Evolutionary conservation across 306 rosid species (phyloP).

Genomic region (Vachellia collinsii): DNA sequence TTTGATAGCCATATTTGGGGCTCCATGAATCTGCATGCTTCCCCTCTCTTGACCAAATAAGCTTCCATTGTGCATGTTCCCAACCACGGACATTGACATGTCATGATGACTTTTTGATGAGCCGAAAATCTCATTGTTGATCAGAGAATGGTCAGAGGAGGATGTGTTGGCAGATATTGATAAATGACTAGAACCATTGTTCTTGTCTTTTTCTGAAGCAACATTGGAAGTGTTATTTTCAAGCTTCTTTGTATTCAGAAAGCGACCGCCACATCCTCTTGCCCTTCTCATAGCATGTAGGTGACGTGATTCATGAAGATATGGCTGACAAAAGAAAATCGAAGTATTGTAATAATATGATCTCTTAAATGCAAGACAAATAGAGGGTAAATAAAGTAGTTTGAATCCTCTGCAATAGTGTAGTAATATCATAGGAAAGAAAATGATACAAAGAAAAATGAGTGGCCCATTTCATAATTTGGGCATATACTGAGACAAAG

Average conservation of each 20-base stretch:
- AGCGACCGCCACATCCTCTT: constrained; percentile 90
- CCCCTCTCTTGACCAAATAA: constrained; percentile 12
- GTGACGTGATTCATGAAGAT: constrained; percentile 91
- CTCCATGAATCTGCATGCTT: constrained; percentile 4
- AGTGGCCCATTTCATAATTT: background rate
- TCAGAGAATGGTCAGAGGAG: constrained; percentile 25
- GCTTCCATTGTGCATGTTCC: constrained; percentile 29
- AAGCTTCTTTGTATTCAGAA: constrained; percentile 72
- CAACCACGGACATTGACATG: constrained; percentile 37
- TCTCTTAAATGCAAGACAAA: constrained; percentile 17
- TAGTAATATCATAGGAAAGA: background rate
- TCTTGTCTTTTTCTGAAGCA: constrained; percentile 39
- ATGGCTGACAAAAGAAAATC: constrained; percentile 58
- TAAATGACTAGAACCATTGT: constrained; percentile 38
- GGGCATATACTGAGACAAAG: background rate
- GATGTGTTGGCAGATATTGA: constrained; percentile 31
- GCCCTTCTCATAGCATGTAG: constrained; percentile 88
- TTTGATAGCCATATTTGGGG: constrained; percentile 54
- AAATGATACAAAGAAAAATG: background rate
- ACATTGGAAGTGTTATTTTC: constrained; percentile 38
- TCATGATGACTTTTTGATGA: constrained; percentile 44
- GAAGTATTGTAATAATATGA: constrained; percentile 13
- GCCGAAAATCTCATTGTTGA: constrained; percentile 42
- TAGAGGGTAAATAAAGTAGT: background rate
- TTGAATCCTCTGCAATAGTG: background rate